These are phyloP conservation scores for Cucurbita maxima DNA, from an alignment of 306 rosid species.

Conservation along the genomic window DNA sequence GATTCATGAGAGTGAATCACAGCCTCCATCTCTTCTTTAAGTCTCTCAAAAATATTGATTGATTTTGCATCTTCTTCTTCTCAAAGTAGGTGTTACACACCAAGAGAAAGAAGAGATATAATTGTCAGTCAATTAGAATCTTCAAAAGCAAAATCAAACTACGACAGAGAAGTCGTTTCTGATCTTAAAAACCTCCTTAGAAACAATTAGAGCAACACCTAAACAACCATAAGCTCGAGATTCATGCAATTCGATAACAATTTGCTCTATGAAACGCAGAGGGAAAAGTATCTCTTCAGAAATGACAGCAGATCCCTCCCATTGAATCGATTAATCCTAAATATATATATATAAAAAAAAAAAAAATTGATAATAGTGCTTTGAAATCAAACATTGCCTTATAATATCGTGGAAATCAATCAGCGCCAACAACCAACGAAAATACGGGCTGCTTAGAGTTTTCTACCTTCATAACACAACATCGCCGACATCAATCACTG, in stretches of 20 bases:
- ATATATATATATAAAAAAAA: no score
- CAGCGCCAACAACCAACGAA: background rate
- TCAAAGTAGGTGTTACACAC: background rate
- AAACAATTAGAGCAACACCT: background rate
- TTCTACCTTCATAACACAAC: background rate
- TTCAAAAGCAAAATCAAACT: background rate
- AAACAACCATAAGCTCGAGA: background rate
- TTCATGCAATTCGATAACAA: background rate
- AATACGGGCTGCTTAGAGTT: background rate
- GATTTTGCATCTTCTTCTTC: slow-evolving; percentile 8
- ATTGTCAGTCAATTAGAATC: background rate
- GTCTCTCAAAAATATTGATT: slow-evolving; percentile 4
- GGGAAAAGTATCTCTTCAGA: background rate
- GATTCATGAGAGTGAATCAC: background rate
- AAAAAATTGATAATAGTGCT: background rate
- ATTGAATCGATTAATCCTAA: background rate
- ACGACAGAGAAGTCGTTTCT: background rate
- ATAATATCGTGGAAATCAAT: background rate
- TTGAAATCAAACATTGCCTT: background rate
- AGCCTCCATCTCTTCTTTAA: slow-evolving; percentile 10
- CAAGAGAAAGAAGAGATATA: background rate
- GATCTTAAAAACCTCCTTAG: background rate
- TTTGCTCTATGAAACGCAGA: background rate
- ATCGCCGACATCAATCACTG: background rate
- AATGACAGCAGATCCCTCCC: background rate